Conservation (phyloP, 1,284 basidiomycete genomes). For the Ceratorhiza oryzae-sativae region DNA sequence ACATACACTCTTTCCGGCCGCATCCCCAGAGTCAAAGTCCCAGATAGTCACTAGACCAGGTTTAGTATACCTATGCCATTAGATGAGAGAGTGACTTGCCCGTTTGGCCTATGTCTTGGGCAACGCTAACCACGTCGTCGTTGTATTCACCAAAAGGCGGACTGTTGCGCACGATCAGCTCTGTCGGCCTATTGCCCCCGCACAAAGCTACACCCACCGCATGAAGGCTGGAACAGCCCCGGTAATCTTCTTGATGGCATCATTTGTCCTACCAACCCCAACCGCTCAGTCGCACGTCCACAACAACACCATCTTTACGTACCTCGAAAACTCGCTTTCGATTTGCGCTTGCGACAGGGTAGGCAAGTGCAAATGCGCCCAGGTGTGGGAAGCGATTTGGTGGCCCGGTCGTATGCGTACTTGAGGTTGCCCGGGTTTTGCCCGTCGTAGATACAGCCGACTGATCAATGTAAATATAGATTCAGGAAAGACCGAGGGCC, state of each 20-base stretch:
- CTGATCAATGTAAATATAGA: not conserved
- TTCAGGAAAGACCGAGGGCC: not conserved
- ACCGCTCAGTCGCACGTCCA: not conserved
- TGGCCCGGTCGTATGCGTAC: conserved; percentile 37
- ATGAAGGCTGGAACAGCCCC: conserved; percentile 39
- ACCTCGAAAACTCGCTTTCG: conserved; percentile 12
- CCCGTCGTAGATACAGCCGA: conserved; percentile 19
- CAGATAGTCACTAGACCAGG: conserved; percentile 37
- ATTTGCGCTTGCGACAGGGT: not conserved
- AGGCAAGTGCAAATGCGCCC: conserved; percentile 16
- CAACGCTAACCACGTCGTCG: conserved; percentile 23
- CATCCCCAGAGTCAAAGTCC: conserved; percentile 43
- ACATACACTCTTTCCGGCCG: conserved; percentile 22
- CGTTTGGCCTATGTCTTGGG: conserved; percentile 20
- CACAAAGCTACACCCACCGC: conserved; percentile 23
- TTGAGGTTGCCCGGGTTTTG: conserved; percentile 17
- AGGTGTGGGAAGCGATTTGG: conserved; percentile 36
- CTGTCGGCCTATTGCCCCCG: too few species aligned
- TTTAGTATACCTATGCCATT: not conserved
- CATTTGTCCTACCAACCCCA: conserved; percentile 9
- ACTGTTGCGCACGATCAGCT: too few species aligned
- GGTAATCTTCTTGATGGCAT: conserved; percentile 25
- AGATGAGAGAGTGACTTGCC: not conserved
- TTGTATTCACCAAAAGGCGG: conserved; percentile 42
- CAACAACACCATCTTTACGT: not conserved